Conservation (phyloP, 495 filamentous ascomycete genomes). For the Filosporella fistucella region DNA sequence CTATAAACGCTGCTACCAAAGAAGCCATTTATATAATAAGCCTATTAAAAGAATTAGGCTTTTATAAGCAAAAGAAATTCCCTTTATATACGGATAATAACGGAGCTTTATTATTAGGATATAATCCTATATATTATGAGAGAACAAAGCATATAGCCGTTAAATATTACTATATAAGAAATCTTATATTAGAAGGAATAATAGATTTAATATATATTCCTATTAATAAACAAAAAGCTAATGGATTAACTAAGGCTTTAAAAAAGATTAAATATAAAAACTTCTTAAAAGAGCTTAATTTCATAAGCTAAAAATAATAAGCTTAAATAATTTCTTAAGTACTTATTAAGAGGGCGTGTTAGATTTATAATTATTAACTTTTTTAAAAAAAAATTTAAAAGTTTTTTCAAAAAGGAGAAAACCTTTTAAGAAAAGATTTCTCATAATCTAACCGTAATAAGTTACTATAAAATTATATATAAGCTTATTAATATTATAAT, state of each 20-base stretch:
- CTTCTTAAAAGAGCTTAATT: conserved; percentile 5
- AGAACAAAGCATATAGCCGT: conserved; percentile 14
- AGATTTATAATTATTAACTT: too few species aligned
- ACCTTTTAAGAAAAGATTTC: too few species aligned
- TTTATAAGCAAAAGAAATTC: conserved; percentile 7
- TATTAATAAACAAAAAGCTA: conserved; percentile 4
- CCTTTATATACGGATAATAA: conserved; percentile 16
- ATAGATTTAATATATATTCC: conserved; percentile 16
- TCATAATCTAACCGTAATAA: too few species aligned
- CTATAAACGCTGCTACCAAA: conserved; percentile 13
- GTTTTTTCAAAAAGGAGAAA: too few species aligned
- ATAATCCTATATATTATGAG: conserved; percentile 12
- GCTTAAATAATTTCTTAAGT: too few species aligned
- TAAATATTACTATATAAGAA: conserved; percentile 17
- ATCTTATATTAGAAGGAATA: conserved; percentile 11
- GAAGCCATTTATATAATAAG: conserved; percentile 10
- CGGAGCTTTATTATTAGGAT: conserved; percentile 7
- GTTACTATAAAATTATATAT: too few species aligned
- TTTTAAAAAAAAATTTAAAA: not conserved
- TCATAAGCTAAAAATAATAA: conserved; percentile 1
- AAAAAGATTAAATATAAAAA: conserved; percentile 11
- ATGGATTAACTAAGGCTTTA: conserved; percentile 15
- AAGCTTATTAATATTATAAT: too few species aligned
- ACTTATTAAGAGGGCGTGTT: too few species aligned
- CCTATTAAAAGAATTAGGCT: conserved; percentile 9